Base-by-base conservation (phyloP, 208 protist genomes). In the Trypanosoma scelopori region DNA sequence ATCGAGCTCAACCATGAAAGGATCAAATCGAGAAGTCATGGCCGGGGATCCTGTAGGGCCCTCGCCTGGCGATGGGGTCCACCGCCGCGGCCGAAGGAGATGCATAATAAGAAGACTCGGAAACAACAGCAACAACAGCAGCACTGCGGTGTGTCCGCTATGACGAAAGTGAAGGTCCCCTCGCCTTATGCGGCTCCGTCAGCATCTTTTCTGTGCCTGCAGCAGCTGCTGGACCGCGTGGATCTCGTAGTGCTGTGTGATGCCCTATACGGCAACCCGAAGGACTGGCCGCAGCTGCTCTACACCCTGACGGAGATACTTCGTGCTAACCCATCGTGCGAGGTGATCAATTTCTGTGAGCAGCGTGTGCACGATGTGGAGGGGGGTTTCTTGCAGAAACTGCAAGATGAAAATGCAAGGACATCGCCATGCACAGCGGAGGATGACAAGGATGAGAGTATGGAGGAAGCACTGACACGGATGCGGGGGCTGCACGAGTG, bases 301-400 rank as follows among this genome's bases (percentile, higher is more conserved):
- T 93, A 89, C 71, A 94, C 87, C 1, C 79, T 96, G n/a, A 78
- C 76, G 1, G 83, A 93, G 68, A 71, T 96, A 1, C 57, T 93
- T 25, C 61, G 48, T 0, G 72, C 74, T 1, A 90, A 89, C 55
- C 81, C 83, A 2, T 57, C 61, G 9, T 92, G 84, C 56, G 65
- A 82, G 30, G 57, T 96, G 30, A 64, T 96, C 18, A 94, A 93
- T 76, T 93, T 94, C 62, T 96, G 91, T 59, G 91, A 96, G 72
- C 91, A 96, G 71, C 91, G 91, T 35, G 86, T 96, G 22, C 45
- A 87, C 20, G 66, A 93, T 49, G 87, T 96, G 1, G 87, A 96
- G 56, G 86, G 78, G 0, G 75, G 67, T 18, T 96, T 96, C 47
- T 57, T 94, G 42, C 58, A 47, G 28, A 48, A 87, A 35, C 66